phyloP scores from a whole-genome alignment of 306 rosid genomes.

The Amphicarpaea edgeworthii region DNA sequence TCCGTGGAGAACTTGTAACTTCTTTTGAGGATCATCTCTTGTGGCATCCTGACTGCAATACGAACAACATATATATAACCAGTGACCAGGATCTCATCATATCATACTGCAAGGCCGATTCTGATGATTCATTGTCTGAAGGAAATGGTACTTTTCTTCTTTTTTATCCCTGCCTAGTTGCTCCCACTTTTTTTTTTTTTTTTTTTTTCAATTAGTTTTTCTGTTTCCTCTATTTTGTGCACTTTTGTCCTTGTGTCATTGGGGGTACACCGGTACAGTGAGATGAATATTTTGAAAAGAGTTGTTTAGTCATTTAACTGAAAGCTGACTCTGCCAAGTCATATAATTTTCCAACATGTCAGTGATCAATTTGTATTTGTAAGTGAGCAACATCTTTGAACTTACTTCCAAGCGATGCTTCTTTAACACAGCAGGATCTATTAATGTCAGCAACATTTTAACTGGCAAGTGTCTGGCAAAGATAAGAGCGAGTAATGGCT shows the following conservation, averaged over 20 bases:
- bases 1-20: constrained; percentile 95
- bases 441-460: constrained; percentile 91
- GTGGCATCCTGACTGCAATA: constrained; percentile 99
- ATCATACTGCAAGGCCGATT: constrained; percentile 99
- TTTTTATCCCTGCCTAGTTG: neutral
- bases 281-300: constrained; percentile 5
- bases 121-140: constrained; percentile 83
- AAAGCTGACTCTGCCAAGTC: constrained; percentile 15
- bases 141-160: constrained; percentile 69
- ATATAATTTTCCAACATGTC: neutral
- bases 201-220: constrained; percentile 1
- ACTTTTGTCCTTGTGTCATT: neutral
- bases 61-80: constrained; percentile 92
- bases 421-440: constrained; percentile 82
- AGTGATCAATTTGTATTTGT: constrained; percentile 16
- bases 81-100: constrained; percentile 97
- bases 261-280: neutral
- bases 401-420: constrained; percentile 36
- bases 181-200: neutral
- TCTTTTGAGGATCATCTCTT: constrained; percentile 95
- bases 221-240: neutral
- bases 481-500: constrained; percentile 68
- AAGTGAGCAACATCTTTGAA: neutral
- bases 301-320: constrained; percentile 29
- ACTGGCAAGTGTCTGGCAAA: constrained; percentile 96